Evolutionary conservation across 2,329 filamentous ascomycete species (phyloP), one percentile per base, ranked within the genome.

Genomic region (Chaetomium globosum): DNA sequence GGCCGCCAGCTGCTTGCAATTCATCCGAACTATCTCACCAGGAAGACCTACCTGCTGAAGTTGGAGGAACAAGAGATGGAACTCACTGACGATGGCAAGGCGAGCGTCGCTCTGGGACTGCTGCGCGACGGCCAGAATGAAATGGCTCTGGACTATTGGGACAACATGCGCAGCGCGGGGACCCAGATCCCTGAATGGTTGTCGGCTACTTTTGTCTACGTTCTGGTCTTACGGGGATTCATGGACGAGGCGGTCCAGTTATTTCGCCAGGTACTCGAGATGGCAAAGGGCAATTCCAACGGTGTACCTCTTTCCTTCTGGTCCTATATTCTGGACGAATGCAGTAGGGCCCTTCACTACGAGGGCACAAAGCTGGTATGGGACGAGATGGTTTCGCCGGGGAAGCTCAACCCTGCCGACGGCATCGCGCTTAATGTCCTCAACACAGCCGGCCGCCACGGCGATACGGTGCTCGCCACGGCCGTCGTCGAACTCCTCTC

Each of bases 71-170:
- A 86, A 68, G 96, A 92, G 90, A 83, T 90, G 60, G 79, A 80
- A 9, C 78, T 91, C 9, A 86, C 82, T 51, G 83, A 82, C 12
- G 80, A 83, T 7, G 89, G 87, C 9, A 85, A 85, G 74, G 85
- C 90, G 71, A 86, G 85, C 73, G 81, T 96, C 23, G 84, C 89
- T 1, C 78, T 92, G 10, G 92, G 92, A 0, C 78, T 96, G 65
- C 81, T 98, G 43, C 85, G 93, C 23, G 93, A 97, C 71, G 86
- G 87, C 0, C 89, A 96, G 72, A 88, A 92, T 68, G 95, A 98
- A 77, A 80, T 93, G 68, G 93, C 92, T 1, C 80, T 96, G 65
- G 82, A 85, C 59, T 86, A 86, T 69, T 77, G 97, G 51, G 88
- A 91, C 46, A 78, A 84, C 26, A 86, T 97, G 83, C 79, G 86